Evolutionary conservation across 192 early-diverging fungal species (phyloP).

Genomic region (Coemansia sp.): DNA sequence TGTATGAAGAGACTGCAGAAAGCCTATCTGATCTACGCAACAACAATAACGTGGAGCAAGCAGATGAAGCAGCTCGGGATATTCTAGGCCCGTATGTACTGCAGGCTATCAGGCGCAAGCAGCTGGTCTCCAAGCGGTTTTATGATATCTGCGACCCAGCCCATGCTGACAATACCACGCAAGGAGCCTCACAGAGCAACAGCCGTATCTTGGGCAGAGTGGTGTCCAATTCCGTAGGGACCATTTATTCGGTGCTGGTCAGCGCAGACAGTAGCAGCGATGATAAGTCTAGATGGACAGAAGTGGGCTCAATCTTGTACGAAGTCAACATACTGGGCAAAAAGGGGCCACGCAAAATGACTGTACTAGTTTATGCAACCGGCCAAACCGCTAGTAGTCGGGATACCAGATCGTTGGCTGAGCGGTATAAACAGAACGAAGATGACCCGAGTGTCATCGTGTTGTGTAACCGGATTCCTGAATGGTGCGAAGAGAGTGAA

Average conservation of each 20-base stretch:
- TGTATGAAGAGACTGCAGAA: constrained; percentile 14
- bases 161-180: not conserved
- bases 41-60: not conserved
- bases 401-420: constrained; percentile 1
- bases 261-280: constrained; percentile 54
- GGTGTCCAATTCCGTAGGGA: constrained; percentile 81
- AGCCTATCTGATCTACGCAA: constrained; percentile 1
- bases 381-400: too few relatives aligned
- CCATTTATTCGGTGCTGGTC: constrained; percentile 77
- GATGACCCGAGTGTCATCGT: constrained; percentile 68
- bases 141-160: constrained; percentile 16
- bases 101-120: constrained; percentile 10
- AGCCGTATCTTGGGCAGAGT: constrained; percentile 24
- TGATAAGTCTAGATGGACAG: not conserved
- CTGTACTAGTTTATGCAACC: constrained; percentile 64
- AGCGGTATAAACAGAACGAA: constrained; percentile 2
- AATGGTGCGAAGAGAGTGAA: constrained; percentile 88
- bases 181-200: not conserved
- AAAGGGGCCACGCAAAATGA: constrained; percentile 93
- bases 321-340: constrained; percentile 86
- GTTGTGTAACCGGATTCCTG: constrained; percentile 88
- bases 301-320: constrained; percentile 54
- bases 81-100: constrained; percentile 12
- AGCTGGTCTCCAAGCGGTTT: not conserved
- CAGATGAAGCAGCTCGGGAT: not conserved